A percentile compares a stretch with the other conserved stretches of the same genome.
phyloP scores from a whole-genome alignment of 2,329 filamentous ascomycete genomes.

The Clarireedia homoeocarpa region DNA sequence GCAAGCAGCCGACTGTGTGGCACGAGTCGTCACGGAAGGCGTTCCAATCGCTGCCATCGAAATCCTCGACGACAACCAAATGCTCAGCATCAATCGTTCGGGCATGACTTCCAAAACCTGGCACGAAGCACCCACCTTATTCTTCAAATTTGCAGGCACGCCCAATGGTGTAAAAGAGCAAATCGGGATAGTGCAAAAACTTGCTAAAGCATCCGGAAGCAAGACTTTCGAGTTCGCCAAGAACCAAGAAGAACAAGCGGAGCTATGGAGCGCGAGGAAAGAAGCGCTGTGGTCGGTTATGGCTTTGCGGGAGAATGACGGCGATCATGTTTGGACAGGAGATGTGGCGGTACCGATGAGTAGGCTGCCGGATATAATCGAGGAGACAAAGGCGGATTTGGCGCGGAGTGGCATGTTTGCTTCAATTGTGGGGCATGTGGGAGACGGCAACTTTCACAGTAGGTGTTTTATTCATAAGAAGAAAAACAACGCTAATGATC shows the following conservation, averaged over 20 bases:
- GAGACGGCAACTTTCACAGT: constrained; percentile 72
- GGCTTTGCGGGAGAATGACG: constrained; percentile 49
- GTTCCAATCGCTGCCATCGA: constrained; percentile 87
- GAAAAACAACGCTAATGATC: constrained; percentile 5
- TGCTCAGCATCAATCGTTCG: constrained; percentile 60
- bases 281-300: constrained; percentile 77
- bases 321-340: constrained; percentile 76
- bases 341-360: constrained; percentile 81
- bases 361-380: constrained; percentile 64
- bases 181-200: constrained; percentile 55
- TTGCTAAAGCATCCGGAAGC: constrained; percentile 54
- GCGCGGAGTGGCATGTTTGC: constrained; percentile 48
- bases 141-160: constrained; percentile 78
- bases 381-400: constrained; percentile 62
- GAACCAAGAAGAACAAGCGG: constrained; percentile 59
- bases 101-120: constrained; percentile 59
- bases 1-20: constrained; percentile 54
- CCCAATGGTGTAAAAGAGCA: constrained; percentile 69
- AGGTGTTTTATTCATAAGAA: constrained; percentile 14
- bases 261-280: constrained; percentile 79
- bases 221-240: constrained; percentile 72
- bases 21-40: constrained; percentile 69
- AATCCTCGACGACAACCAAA: constrained; percentile 87
- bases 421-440: constrained; percentile 63
- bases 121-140: constrained; percentile 67